These are phyloP conservation scores for Cladophialophora yegresii DNA, from an alignment of 2,329 filamentous ascomycete species.

Conservation along the genomic window DNA sequence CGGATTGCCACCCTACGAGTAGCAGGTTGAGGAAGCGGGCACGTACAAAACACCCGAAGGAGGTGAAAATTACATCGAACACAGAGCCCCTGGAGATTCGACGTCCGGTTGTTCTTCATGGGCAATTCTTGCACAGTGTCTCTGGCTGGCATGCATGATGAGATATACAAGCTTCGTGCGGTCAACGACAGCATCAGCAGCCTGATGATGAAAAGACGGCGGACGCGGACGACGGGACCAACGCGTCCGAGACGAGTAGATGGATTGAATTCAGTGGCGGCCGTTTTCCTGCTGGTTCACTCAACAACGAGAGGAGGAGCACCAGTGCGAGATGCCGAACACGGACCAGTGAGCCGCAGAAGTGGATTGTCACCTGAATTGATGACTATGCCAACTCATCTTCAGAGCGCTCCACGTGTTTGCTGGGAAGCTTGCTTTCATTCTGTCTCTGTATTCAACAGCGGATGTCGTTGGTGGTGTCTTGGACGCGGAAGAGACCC, in stretches of 20 bases:
- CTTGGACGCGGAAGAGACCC: background rate
- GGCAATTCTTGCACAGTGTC: constrained; percentile 1
- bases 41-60: background rate
- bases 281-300: background rate
- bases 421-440: no score
- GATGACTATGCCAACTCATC: no score
- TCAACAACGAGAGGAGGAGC: background rate
- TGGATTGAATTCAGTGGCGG: background rate
- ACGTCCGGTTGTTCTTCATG: constrained; percentile 6
- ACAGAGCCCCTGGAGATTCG: constrained; percentile 7
- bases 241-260: background rate
- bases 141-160: background rate
- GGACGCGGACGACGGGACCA: background rate
- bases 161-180: no score
- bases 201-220: no score
- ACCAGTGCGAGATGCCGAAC: background rate
- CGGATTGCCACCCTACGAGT: constrained; percentile 1
- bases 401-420: no score
- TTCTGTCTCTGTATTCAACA: no score
- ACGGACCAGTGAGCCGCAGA: background rate
- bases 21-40: background rate
- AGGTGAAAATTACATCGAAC: constrained; percentile 2
- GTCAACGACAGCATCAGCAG: no score
- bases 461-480: no score
- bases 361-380: constrained; percentile 2